Conservation (phyloP, 2,329 filamentous ascomycete genomes). For the Paraphaeosphaeria minitans region DNA sequence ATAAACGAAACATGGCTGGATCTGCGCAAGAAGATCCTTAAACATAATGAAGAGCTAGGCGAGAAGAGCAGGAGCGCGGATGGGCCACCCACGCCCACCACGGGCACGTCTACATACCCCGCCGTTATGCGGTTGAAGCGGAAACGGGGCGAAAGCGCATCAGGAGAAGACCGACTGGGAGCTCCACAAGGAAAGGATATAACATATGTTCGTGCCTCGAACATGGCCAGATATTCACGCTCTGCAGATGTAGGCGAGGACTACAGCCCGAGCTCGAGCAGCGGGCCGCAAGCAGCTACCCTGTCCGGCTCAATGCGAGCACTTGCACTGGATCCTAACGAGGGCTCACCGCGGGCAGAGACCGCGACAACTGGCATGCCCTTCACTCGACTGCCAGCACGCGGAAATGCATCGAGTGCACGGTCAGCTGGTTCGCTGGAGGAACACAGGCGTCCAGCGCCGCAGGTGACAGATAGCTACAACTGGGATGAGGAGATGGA, state of each 20-base stretch:
- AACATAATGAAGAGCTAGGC: conserved; percentile 48
- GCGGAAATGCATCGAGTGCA: conserved; percentile 40
- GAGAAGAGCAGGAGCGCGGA: conserved; percentile 38
- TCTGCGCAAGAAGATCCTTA: conserved; percentile 58
- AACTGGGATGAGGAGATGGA: conserved; percentile 54
- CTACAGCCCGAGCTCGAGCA: conserved; percentile 30
- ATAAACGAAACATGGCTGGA: conserved; percentile 78
- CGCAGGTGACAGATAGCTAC: conserved; percentile 53
- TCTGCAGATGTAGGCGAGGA: conserved; percentile 35
- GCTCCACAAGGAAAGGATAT: conserved; percentile 37
- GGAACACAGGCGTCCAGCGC: conserved; percentile 40
- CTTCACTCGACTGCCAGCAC: conserved; percentile 57
- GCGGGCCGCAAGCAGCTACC: conserved; percentile 26
- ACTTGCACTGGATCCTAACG: conserved; percentile 31
- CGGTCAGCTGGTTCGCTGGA: conserved; percentile 31
- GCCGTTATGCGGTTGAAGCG: conserved; percentile 42
- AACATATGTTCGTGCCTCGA: conserved; percentile 25
- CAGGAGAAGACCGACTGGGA: conserved; percentile 24
- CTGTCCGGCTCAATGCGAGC: conserved; percentile 38
- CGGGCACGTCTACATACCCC: conserved; percentile 34
- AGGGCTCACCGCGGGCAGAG: conserved; percentile 34
- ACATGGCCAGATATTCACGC: conserved; percentile 33
- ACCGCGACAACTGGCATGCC: conserved; percentile 55
- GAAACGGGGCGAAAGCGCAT: conserved; percentile 38
- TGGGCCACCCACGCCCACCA: conserved; percentile 19